A percentile compares a stretch with the other conserved stretches of the same genome.
Conservation (phyloP, 345 rosid species). For the Populus tremula region DNA sequence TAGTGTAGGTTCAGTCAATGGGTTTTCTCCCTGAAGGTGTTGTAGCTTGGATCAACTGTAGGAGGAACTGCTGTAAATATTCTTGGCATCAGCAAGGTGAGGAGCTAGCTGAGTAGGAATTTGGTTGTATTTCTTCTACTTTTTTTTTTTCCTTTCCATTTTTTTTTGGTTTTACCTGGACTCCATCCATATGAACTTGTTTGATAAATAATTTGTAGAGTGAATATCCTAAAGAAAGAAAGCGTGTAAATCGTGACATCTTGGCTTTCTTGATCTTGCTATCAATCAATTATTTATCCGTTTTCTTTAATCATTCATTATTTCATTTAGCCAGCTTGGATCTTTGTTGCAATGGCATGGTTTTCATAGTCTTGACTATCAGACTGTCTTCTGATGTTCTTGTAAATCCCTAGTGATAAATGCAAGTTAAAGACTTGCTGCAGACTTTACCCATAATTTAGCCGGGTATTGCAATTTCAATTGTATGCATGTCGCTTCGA, state of each 20-base stretch:
- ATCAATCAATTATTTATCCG: background rate
- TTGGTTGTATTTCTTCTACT: slow-evolving; percentile 24
- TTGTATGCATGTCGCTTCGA: background rate
- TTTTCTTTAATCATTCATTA: background rate
- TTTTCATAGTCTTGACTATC: background rate
- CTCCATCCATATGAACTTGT: slow-evolving; percentile 29
- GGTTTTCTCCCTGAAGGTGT: slow-evolving; percentile 22
- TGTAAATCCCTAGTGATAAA: too few species aligned
- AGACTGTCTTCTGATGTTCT: too few species aligned
- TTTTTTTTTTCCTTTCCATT: slow-evolving; percentile 9
- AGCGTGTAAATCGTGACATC: slow-evolving; percentile 18
- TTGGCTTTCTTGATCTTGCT: background rate
- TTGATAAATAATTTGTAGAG: slow-evolving; percentile 59
- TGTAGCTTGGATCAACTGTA: slow-evolving; percentile 22
- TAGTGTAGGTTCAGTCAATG: slow-evolving; percentile 29
- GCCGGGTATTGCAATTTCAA: too few species aligned
- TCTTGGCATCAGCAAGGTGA: slow-evolving; percentile 32
- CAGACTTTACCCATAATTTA: too few species aligned
- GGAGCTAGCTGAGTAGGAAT: slow-evolving; percentile 24
- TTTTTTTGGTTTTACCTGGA: slow-evolving; percentile 3
- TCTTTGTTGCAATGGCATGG: background rate
- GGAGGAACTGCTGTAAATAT: slow-evolving; percentile 44
- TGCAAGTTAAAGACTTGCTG: too few species aligned
- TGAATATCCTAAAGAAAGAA: slow-evolving; percentile 12
- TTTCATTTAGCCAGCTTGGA: background rate